Percentiles rank a stretch among this genome's conserved stretches.
Evolutionary conservation across 768 basidiomycete species (phyloP).

Genomic region (Russula abietina): DNA sequence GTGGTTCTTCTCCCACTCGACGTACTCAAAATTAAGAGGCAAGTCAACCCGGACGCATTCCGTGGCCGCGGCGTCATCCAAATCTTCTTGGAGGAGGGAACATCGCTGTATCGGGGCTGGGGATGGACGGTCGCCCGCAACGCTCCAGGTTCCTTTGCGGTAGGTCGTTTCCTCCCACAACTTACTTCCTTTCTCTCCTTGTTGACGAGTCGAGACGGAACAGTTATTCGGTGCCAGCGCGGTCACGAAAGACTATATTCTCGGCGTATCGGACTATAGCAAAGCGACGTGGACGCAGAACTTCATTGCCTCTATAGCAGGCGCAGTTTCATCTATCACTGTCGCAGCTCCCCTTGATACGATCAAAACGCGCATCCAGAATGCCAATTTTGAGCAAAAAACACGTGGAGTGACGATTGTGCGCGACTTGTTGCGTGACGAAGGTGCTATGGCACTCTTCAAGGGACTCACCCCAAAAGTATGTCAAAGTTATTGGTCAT

Average conservation of each 20-base stretch:
- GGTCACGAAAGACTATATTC: conserved; percentile 86
- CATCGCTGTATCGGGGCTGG: conserved; percentile 92
- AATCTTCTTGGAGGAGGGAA: conserved; percentile 88
- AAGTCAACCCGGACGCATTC: conserved; percentile 98
- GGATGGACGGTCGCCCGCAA: conserved; percentile 99
- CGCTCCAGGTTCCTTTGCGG: conserved; percentile 92
- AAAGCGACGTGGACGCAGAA: conserved; percentile 97
- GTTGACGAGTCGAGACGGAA: neutral
- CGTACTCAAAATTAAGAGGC: conserved; percentile 96
- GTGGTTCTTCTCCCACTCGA: conserved; percentile 96
- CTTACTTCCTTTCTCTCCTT: neutral
- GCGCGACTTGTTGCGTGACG: conserved; percentile 78
- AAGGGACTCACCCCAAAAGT: conserved; percentile 98
- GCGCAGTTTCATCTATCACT: conserved; percentile 92
- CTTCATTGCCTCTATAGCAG: conserved; percentile 90
- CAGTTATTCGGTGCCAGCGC: conserved; percentile 98
- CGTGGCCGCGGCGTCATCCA: conserved; percentile 86
- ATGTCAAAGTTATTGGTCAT: neutral
- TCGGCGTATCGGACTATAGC: conserved; percentile 84
- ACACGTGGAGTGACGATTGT: conserved; percentile 76
- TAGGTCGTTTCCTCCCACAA: conserved; percentile 36
- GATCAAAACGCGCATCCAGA: conserved; percentile 97
- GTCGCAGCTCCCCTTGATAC: conserved; percentile 94
- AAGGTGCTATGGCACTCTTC: conserved; percentile 82
- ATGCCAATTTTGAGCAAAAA: conserved; percentile 91